Conservation (phyloP, 305 asterid species). For the Fraxinus greggii region DNA sequence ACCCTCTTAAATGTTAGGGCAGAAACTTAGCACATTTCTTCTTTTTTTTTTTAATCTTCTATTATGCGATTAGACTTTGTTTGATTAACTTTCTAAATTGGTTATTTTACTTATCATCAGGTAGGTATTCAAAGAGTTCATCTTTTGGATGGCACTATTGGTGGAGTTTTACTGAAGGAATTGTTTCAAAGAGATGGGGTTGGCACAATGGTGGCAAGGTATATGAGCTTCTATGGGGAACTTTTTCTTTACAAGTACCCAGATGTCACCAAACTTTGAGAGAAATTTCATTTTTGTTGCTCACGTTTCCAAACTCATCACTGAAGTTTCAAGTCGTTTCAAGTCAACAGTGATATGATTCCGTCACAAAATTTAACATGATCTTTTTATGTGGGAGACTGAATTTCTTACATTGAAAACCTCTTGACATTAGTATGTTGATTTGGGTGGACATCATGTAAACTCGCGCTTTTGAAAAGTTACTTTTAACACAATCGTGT, state of each 20-base stretch:
- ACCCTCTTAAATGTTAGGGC: neutral
- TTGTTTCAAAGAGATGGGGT: slow-evolving; percentile 93
- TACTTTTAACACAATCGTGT: neutral
- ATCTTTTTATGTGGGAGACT: neutral
- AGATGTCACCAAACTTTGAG: neutral
- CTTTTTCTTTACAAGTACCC: neutral
- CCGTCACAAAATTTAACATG: neutral
- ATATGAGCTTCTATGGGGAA: slow-evolving; percentile 18
- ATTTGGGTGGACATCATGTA: neutral
- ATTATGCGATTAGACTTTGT: neutral
- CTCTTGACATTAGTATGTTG: neutral
- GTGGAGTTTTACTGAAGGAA: slow-evolving; percentile 85
- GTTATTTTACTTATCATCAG: slow-evolving; percentile 38
- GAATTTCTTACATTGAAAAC: neutral
- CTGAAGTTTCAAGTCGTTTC: neutral
- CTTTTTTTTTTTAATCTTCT: neutral
- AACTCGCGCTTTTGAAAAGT: neutral
- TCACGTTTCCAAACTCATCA: neutral
- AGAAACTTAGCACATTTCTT: neutral
- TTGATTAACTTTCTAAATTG: neutral
- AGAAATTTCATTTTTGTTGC: neutral
- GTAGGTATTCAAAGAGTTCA: slow-evolving; percentile 97
- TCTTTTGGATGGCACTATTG: slow-evolving; percentile 84
- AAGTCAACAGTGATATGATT: neutral
- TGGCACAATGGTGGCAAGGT: slow-evolving; percentile 95